A percentile compares a stretch with the other conserved stretches of the same genome.
Conservation (phyloP, 2,329 filamentous ascomycete species). For the Trichoderma cornu-damae region DNA sequence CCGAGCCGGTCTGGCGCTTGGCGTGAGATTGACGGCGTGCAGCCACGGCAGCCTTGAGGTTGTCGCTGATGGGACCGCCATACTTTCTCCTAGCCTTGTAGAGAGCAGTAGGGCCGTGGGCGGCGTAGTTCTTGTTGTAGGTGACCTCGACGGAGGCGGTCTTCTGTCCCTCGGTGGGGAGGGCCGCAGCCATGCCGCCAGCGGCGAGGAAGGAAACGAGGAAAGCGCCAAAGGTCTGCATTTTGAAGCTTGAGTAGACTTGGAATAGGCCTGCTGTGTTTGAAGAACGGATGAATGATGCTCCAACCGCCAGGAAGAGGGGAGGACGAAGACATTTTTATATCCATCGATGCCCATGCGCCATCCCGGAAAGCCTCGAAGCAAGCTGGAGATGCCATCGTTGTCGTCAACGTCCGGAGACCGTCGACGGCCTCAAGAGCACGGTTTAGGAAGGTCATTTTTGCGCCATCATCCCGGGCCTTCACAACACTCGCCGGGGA, state of each 20-base stretch:
- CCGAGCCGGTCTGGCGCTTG: conserved; percentile 21
- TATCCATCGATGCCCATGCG: conserved; percentile 1
- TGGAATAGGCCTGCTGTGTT: conserved; percentile 8
- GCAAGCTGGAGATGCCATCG: not conserved
- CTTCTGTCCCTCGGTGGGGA: conserved; percentile 14
- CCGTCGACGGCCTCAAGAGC: not conserved
- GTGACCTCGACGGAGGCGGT: conserved; percentile 15
- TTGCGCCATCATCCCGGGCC: not conserved
- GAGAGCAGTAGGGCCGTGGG: conserved; percentile 20
- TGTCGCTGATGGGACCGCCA: conserved; percentile 15
- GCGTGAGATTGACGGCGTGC: not conserved
- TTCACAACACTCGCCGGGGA: conserved; percentile 2
- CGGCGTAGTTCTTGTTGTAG: conserved; percentile 17
- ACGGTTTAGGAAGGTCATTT: conserved; percentile 19
- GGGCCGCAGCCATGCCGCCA: conserved; percentile 19
- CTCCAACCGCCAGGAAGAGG: conserved; percentile 1
- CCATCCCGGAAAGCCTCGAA: not conserved
- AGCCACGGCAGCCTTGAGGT: conserved; percentile 14
- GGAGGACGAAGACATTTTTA: conserved; percentile 9
- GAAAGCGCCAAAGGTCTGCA: conserved; percentile 23
- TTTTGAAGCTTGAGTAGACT: conserved; percentile 4
- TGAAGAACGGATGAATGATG: conserved; percentile 11
- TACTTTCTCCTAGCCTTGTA: conserved; percentile 22
- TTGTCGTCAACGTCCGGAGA: not conserved
- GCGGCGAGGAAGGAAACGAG: conserved; percentile 22